These are phyloP conservation scores for Talaromyces sp. DNA, from an alignment of 2,329 filamentous ascomycete genomes.

Conservation along the genomic window DNA sequence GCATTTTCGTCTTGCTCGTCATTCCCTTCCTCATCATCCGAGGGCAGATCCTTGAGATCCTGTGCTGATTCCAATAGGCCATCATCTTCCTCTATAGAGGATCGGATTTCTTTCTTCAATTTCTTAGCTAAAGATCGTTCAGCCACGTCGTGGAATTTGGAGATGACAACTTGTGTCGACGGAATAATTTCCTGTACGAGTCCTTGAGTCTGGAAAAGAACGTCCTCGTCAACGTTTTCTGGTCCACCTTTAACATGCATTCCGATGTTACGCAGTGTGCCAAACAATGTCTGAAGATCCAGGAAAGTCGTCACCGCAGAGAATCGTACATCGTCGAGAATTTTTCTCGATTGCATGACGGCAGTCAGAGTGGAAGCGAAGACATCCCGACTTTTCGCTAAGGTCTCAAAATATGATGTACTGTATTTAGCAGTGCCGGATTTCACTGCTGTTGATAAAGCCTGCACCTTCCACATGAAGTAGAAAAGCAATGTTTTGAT, in stretches of 20 bases:
- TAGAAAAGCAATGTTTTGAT: slow-evolving; percentile 78
- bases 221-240: slow-evolving; percentile 42
- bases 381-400: slow-evolving; percentile 57
- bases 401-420: slow-evolving; percentile 60
- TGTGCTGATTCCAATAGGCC: slow-evolving; percentile 63
- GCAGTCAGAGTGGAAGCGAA: slow-evolving; percentile 47
- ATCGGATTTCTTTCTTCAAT: slow-evolving; percentile 38
- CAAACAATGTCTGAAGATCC: slow-evolving; percentile 76
- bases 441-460: slow-evolving; percentile 52
- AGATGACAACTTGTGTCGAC: slow-evolving; percentile 60
- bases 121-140: slow-evolving; percentile 75
- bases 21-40: slow-evolving; percentile 37
- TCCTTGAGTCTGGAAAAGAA: slow-evolving; percentile 52
- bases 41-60: slow-evolving; percentile 55
- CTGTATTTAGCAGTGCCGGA: slow-evolving; percentile 53
- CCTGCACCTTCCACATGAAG: slow-evolving; percentile 86
- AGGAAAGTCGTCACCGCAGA: slow-evolving; percentile 70
- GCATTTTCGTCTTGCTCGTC: slow-evolving; percentile 50
- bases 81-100: slow-evolving; percentile 57
- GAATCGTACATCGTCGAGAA: slow-evolving; percentile 70
- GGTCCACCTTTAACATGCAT: slow-evolving; percentile 39
- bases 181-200: slow-evolving; percentile 65
- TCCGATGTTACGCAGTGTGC: slow-evolving; percentile 57
- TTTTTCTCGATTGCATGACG: slow-evolving; percentile 46
- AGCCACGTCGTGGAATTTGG: slow-evolving; percentile 69